These are phyloP conservation scores for Cladosporium sp. DNA, from an alignment of 2,329 filamentous ascomycete species.

Conservation along the genomic window DNA sequence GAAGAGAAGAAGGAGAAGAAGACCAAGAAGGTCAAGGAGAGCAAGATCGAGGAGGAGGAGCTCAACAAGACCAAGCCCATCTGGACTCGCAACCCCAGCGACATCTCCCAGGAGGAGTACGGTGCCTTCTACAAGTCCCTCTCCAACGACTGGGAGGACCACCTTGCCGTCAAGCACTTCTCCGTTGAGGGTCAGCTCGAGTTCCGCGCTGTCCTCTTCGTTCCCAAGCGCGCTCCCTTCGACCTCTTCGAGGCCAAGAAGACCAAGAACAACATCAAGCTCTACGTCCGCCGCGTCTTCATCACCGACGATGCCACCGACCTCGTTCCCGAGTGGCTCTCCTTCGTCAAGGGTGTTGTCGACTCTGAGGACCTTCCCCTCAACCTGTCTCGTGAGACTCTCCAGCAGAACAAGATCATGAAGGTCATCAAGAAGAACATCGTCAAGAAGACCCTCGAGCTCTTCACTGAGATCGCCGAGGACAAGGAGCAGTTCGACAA, in stretches of 20 bases:
- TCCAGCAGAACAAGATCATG: constrained; percentile 99
- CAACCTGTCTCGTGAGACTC: constrained; percentile 99
- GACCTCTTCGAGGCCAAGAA: constrained; percentile 99
- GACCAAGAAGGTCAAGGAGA: constrained; percentile 99
- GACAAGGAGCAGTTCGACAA: constrained; percentile 99
- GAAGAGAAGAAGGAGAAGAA: constrained; percentile 82
- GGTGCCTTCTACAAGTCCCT: constrained; percentile 99
- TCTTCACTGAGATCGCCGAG: constrained; percentile 98
- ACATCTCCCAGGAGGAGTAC: constrained; percentile 96
- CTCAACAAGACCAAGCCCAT: constrained; percentile 99
- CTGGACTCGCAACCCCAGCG: constrained; percentile 96
- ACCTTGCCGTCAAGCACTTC: constrained; percentile 99
- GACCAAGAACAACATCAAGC: constrained; percentile 99
- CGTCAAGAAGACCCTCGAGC: constrained; percentile 99
- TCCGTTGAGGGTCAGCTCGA: constrained; percentile 99
- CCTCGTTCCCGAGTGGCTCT: constrained; percentile 97
- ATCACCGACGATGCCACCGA: constrained; percentile 99
- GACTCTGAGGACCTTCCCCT: constrained; percentile 99
- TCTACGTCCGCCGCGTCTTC: constrained; percentile 99
- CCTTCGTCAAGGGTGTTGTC: constrained; percentile 99
- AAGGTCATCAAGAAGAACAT: constrained; percentile 99
- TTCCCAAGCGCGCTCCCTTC: constrained; percentile 98
- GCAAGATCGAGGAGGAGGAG: constrained; percentile 97
- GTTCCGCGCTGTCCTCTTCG: constrained; percentile 99
- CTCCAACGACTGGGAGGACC: constrained; percentile 99